Conservation (phyloP, 2,329 filamentous ascomycete genomes). For the Aspergillus sp. region DNA sequence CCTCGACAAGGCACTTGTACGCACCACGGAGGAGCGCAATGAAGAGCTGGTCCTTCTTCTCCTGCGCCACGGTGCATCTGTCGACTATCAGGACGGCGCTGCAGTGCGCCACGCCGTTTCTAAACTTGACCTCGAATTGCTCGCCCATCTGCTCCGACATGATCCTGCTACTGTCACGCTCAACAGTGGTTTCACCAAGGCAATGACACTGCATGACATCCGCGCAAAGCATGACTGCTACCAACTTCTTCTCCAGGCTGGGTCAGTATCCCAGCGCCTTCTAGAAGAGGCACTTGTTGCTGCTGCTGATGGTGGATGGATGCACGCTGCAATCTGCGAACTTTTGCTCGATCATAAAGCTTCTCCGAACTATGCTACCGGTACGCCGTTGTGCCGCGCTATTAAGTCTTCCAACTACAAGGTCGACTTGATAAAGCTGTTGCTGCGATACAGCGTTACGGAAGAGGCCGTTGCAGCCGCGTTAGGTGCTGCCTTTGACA, state of each 20-base stretch:
- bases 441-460: background rate
- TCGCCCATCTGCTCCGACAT: background rate
- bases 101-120: slow-evolving; percentile 3
- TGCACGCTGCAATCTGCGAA: slow-evolving; percentile 2
- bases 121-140: background rate
- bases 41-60: background rate
- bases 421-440: background rate
- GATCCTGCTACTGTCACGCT: background rate
- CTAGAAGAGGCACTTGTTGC: slow-evolving; percentile 6
- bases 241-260: slow-evolving; percentile 5
- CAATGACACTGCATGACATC: slow-evolving; percentile 1
- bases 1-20: slow-evolving; percentile 3
- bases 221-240: background rate
- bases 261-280: background rate
- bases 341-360: slow-evolving; percentile 1
- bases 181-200: slow-evolving; percentile 1
- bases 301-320: slow-evolving; percentile 4
- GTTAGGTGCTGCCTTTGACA: background rate
- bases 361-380: background rate
- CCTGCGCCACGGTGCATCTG: background rate
- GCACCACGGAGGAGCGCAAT: background rate
- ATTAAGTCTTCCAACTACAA: slow-evolving; percentile 2
- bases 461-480: slow-evolving; percentile 6
- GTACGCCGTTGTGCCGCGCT: slow-evolving; percentile 2
- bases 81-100: slow-evolving; percentile 6